Conservation (phyloP, 495 filamentous ascomycete species). For the Penicillium canariense region DNA sequence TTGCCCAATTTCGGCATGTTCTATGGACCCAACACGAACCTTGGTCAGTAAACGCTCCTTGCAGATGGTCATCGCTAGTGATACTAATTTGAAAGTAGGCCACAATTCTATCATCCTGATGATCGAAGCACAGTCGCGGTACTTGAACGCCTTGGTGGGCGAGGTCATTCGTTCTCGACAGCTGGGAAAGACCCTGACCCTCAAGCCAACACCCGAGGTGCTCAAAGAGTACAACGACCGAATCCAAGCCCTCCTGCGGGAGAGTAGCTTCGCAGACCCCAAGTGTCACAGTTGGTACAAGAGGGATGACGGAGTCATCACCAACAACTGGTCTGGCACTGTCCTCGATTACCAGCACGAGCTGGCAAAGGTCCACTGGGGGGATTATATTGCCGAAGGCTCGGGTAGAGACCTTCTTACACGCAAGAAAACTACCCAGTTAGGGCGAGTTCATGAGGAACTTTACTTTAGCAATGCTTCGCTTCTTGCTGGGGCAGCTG, state of each 20-base stretch:
- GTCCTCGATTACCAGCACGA: slow-evolving; percentile 51
- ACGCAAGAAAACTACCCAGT: slow-evolving; percentile 29
- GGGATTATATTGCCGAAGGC: slow-evolving; percentile 45
- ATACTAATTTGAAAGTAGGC: slow-evolving; percentile 18
- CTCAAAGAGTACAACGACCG: slow-evolving; percentile 44
- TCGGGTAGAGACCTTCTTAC: slow-evolving; percentile 31
- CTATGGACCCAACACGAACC: slow-evolving; percentile 57
- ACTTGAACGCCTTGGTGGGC: slow-evolving; percentile 46
- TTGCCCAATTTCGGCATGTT: slow-evolving; percentile 59
- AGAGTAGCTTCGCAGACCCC: slow-evolving; percentile 50
- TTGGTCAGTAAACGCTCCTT: slow-evolving; percentile 29
- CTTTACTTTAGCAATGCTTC: slow-evolving; percentile 31
- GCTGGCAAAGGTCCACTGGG: slow-evolving; percentile 43
- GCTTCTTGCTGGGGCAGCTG: slow-evolving; percentile 32
- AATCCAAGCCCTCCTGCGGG: slow-evolving; percentile 43
- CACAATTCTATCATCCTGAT: slow-evolving; percentile 58
- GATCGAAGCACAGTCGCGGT: slow-evolving; percentile 58
- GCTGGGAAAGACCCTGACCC: slow-evolving; percentile 34
- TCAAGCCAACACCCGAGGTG: slow-evolving; percentile 35
- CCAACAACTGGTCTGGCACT: slow-evolving; percentile 55
- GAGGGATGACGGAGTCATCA: slow-evolving; percentile 50
- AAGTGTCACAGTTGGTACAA: slow-evolving; percentile 59
- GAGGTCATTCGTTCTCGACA: slow-evolving; percentile 37
- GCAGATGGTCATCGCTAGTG: background rate
- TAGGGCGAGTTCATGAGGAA: slow-evolving; percentile 48